Evolutionary conservation across 1,284 basidiomycete species (phyloP).

Genomic region (Heterobasidion annosum): DNA sequence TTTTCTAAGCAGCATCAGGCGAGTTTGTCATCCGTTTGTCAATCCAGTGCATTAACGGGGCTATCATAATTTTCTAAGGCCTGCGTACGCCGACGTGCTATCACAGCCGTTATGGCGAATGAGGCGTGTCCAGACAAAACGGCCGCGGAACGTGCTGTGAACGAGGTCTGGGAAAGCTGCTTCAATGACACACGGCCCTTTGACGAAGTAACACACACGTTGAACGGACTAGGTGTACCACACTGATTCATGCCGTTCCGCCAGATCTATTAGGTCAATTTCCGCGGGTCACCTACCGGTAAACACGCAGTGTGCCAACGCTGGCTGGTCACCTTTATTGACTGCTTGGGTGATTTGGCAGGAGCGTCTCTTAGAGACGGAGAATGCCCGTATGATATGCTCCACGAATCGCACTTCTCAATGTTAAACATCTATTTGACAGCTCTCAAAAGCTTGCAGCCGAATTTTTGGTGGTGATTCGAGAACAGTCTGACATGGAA

Average conservation of each 20-base stretch:
- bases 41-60: constrained; percentile 4
- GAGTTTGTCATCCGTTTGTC: neutral
- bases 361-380: too few species aligned
- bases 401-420: too few species aligned
- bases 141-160: constrained; percentile 82
- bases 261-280: constrained; percentile 57
- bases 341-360: neutral
- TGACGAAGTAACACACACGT: constrained; percentile 66
- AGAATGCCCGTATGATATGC: too few species aligned
- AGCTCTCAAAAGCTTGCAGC: too few species aligned
- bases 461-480: too few species aligned
- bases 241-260: neutral
- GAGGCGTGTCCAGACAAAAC: constrained; percentile 71
- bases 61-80: constrained; percentile 35
- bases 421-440: too few species aligned
- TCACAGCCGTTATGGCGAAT: constrained; percentile 76
- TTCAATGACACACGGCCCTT: constrained; percentile 95
- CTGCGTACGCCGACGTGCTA: constrained; percentile 84
- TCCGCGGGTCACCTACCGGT: constrained; percentile 72
- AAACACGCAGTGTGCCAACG: neutral
- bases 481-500: too few species aligned
- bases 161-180: constrained; percentile 96
- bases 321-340: neutral
- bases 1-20: constrained; percentile 96
- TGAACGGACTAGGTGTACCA: neutral